Base-by-base conservation (phyloP, 2,329 filamentous ascomycete genomes). In the Esteya vermicola region DNA sequence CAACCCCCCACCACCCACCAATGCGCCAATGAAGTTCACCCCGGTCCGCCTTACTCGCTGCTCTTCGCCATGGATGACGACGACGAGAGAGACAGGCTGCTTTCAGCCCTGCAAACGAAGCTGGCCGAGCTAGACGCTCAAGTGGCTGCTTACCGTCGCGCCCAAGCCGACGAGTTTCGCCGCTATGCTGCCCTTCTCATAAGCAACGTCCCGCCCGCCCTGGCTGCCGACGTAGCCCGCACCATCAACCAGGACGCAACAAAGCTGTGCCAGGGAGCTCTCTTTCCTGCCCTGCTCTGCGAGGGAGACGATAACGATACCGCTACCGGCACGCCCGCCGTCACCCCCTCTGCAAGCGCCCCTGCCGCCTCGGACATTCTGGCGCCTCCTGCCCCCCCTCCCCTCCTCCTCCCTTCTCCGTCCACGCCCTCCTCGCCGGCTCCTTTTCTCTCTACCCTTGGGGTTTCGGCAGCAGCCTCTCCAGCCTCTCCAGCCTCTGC, bases 151-250 rank as follows among this genome's bases (percentile, higher is more conserved):
- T 75, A 72, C 57, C 70, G 68, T 48, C 65, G 64, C 52, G 67
- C 72, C 46, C 67, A 76, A 63, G 63, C 68, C 38, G 55, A 61
- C 47, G 69, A 77, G 49, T 79, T 77, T 51, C 60, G 66, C 42
- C 64, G 62, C 47, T 69, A 74, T 56, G 67, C 67, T 45, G 62
- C 63, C 41, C 56, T 63, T 37, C 57, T 72, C 42, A 58, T 78
- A 50, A 60, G 59, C 48, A 55, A 65, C 48, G 58, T 67, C 37
- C 57, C 67, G 23, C 55, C 60, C 38, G 54, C 67, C 48, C 55
- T 71, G 46, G 67, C 65, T 27, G 59, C 53, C 47, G 57, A 58
- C 41, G 62, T 75, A 42, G 57, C 62, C 32, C 58, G 62, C 47
- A 57, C 60, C 49, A 62, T 78, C 47, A 43, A 45, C 26, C 57